Evolutionary conservation across 306 rosid genomes (phyloP), one percentile per base, ranked within the genome.

Genomic region (Castanea sativa): DNA sequence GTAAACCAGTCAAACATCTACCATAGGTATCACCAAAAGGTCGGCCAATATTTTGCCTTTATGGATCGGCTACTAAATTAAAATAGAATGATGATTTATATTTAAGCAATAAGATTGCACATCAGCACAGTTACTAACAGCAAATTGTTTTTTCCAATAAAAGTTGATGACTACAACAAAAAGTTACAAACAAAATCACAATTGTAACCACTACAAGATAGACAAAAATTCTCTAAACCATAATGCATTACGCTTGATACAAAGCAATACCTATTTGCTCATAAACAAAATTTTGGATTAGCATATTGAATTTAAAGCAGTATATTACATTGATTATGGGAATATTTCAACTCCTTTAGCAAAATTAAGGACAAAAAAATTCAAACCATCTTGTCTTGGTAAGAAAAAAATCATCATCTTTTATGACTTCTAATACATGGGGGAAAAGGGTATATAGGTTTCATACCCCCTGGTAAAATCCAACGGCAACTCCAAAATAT

Each of bases 401-500:
- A 43, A 23, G 23, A n/a, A 20, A 5, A 33, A 59, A 60, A 21
- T 29, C 27, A 25, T 11, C n/a, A 15, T 27, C 11, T 5, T 45
- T 6, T 23, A 45, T 25, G 18, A 73, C 12, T 19, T 49, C 76
- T 18, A 49, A 73, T 27, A 57, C 67, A 21, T 10, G 11, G 13
- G 5, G 9, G 41, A 64, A 64, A 30, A 4, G 32, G 18, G 72
- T 27, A 67, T 27, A 67, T 67, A 23, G 79, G 79, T 73, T 7
- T 71, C 93, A 61, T 86, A 93, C 99, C 93, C 99, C 99, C 84
- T 96, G 99, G 86, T 88, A 93, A 90, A 96, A 96, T 75, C 99
- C 99, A 84, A 96, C 96, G 21, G 99, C 98, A 78, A 83, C 78
- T 64, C 99, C 99, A 59, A 80, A 91, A 83, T 89, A 76, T 85